Evolutionary conservation across 2,329 filamentous ascomycete species (phyloP), one percentile per base, ranked within the genome.

Genomic region (Ophiostoma novo-ulmi): DNA sequence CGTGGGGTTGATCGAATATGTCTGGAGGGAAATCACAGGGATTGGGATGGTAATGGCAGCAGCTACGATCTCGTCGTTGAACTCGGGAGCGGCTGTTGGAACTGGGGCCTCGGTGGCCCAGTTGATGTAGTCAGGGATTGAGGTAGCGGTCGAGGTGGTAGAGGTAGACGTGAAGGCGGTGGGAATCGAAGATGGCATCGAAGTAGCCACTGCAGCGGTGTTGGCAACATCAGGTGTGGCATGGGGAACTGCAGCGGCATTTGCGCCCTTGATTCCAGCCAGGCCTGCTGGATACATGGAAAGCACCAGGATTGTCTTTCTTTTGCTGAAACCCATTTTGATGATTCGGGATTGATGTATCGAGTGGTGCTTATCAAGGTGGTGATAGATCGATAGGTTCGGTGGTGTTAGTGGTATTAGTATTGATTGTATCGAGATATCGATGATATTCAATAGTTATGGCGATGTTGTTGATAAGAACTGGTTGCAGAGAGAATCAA

Each of bases 11-110:
- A 65, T 39, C 14, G 17, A 10, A 1, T 8, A 39, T 20, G 63
- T 22, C 20, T 65, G 63, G 35, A 65, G 5, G 3, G 63, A 39
- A 13, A 65, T 65, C 31, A 65, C 20, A 3, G 63, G 63, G 20
- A 65, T 14, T 1, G 63, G 63, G 20, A 65, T 65, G 20, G 63
- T 65, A 10, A 65, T 65, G 31, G 63, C 63, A 38, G 63, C 63
- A 22, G 35, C 63, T 36, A 39, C 13, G 36, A 67, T 41, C n/a
- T 41, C 39, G 39, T 67, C 65, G 65, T 31, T 39, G 5, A 67
- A 14, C 1, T 20, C 39, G 38, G 65, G 65, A 5, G 65, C 65
- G 4, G 38, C n/a, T 7, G 65, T 67, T 3, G 65, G n/a, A 11
- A n/a, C 65, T 2, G 65, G 38, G 11, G 65, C 11, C 22, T n/a